These are phyloP conservation scores for Trapa incisa DNA, from an alignment of 345 rosid species.

Conservation along the genomic window DNA sequence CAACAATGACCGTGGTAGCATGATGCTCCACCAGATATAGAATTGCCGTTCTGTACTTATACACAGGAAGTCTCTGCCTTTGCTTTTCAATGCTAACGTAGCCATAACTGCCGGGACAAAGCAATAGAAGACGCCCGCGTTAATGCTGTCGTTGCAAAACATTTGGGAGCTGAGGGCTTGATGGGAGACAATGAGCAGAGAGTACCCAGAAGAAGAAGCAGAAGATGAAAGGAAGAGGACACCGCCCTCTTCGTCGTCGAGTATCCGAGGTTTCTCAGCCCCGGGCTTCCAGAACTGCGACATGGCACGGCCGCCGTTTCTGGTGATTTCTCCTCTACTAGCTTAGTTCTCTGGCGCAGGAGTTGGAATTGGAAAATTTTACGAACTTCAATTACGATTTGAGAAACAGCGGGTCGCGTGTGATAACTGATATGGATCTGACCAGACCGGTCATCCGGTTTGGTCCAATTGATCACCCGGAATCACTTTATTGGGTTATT, in stretches of 20 bases:
- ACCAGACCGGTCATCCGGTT: not conserved
- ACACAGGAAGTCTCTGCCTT: constrained; percentile 83
- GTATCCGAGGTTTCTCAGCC: constrained; percentile 63
- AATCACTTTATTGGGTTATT: too few relatives aligned
- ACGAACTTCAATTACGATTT: too few relatives aligned
- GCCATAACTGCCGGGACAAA: constrained; percentile 35
- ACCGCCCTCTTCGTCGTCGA: constrained; percentile 95
- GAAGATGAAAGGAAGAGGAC: constrained; percentile 44
- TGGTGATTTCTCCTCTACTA: not conserved
- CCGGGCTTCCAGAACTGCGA: constrained; percentile 94
- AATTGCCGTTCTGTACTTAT: constrained; percentile 66
- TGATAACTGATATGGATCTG: not conserved
- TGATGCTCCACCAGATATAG: constrained; percentile 79
- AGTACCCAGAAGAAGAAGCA: constrained; percentile 63
- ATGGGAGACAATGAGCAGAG: not conserved
- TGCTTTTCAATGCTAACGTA: constrained; percentile 64
- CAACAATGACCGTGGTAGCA: constrained; percentile 84
- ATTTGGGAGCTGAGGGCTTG: not conserved
- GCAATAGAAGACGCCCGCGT: not conserved
- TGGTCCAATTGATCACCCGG: not conserved
- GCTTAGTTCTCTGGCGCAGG: not conserved
- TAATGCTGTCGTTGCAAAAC: not conserved
- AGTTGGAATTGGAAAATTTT: not conserved
- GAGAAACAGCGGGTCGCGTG: not conserved
- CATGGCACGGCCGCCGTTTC: constrained; percentile 16